These are phyloP conservation scores for Dittrichia graveolens DNA, from an alignment of 129 eudicot species.

Conservation along the genomic window DNA sequence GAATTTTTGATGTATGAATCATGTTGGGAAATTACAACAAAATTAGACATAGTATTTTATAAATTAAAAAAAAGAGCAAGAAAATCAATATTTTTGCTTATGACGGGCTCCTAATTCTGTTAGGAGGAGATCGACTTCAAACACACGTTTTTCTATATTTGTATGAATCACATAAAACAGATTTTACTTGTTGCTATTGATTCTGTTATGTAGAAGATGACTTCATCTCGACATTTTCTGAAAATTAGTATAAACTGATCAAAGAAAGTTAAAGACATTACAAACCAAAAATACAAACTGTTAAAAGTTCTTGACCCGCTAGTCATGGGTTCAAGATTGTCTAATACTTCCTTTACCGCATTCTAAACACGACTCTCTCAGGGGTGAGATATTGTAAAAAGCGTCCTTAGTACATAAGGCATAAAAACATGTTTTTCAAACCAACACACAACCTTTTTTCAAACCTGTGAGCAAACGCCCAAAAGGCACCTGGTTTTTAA, in stretches of 20 bases:
- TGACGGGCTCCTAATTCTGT: constrained; percentile 17
- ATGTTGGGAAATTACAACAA: background rate
- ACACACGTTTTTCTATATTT: too few species aligned
- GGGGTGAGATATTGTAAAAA: too few species aligned
- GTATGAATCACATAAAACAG: too few species aligned
- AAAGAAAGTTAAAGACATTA: background rate
- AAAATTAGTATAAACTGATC: background rate
- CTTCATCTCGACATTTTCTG: constrained; percentile 9
- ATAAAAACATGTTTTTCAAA: too few species aligned
- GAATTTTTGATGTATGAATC: constrained; percentile 18
- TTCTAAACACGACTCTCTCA: too few species aligned
- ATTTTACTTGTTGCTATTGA: too few species aligned
- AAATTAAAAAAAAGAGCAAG: background rate
- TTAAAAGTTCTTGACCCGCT: background rate
- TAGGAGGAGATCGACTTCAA: background rate
- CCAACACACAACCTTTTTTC: too few species aligned
- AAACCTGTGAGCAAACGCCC: too few species aligned
- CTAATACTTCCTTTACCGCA: background rate
- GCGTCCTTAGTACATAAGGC: too few species aligned
- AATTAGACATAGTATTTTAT: constrained; percentile 2
- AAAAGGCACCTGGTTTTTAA: too few species aligned
- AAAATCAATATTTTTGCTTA: background rate
- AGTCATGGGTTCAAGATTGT: background rate
- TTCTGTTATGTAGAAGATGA: constrained; percentile 9
- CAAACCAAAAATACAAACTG: background rate